Evolutionary conservation across 306 rosid species (phyloP), one percentile per base, ranked within the genome.

Genomic region (Medicago ruthenica): DNA sequence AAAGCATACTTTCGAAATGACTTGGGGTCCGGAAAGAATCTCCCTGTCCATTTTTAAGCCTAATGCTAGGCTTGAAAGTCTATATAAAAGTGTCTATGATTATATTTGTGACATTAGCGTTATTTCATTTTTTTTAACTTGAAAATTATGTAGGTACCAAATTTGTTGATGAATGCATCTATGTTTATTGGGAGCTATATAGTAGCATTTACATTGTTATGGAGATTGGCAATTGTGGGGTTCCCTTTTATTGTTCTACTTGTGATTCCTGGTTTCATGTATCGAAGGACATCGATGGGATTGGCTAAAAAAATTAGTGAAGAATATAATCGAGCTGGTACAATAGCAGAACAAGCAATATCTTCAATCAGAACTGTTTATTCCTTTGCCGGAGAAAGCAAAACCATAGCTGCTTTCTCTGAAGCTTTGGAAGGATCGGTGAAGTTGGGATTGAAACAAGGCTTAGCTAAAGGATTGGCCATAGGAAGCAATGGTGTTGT

Each of bases 401-500:
- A 92, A 54, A 92, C 95, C 39, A 84, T 80, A 4, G 37, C 70
- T 13, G 89, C 90, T 75, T 95, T 87, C 87, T 88, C 98, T 45
- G 58, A 83, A 7, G 91, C 98, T 36, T 70, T 95, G 8, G 83
- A 92, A 77, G 86, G 85, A 0, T 88, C 96, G 0, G 93, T 86
- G 8, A 85, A 81, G 81, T 66, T 95, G 57, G 98, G 98, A 0
- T 17, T 95, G n/a, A 92, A 76, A 72, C 98, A 95, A 72, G 98
- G 98, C 2, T 61, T 92, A 15, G 96, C 96, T 3, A 95, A 95
- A 84, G 98, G 98, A 7, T 83, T 95, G 62, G 98, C 97, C 39
- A 82, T 92, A 3, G 98, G 98, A 81, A 95, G 98, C 82, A 90
- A 88, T 66, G 94, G 96, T 17, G 12, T 95, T n/a, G 92, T 88